Base-by-base conservation (phyloP, 441 rosid species). In the Brassica balearica region DNA sequence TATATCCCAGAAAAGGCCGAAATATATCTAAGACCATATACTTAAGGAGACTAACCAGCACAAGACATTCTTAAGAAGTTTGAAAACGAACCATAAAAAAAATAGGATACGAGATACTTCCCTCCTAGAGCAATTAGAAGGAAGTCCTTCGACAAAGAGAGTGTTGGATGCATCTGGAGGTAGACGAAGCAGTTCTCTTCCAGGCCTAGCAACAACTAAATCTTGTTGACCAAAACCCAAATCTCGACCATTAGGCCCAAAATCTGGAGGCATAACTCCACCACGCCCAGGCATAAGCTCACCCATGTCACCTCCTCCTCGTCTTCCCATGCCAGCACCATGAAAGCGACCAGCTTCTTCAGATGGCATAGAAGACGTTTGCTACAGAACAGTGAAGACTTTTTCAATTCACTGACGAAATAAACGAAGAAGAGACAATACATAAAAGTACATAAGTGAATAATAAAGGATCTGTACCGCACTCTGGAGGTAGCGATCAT, bases 21-120 rank as follows among this genome's bases (percentile, higher is more conserved):
- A 89, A 93, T 62, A 93, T 93, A 87, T 93, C 97, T 93, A 77
- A 15, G 64, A 70, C 68, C 69, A 43, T 46, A 41, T 19, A 46
- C 72, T 85, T 73, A 89, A 80, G 89, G 86, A 82, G 65, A 63
- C 9, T 56, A 34, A 73, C 72, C 76, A 78, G 46, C 29, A 61
- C 11, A 73, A 69, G 68, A 51, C 20, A 22, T 20, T 48, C 69
- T 59, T 48, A 73, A 7, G 59, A n/a, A 8, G 8, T 53, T 23
- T 48, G 46, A 36, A 78, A 64, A 34, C 56, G 62, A 77, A 12
- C 22, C 69, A 56, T 65, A 3, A 75, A 25, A 34, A 6, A 51
- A 79, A 23, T 65, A 91, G 96, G 97, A 93, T 91, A 93, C 95
- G 92, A n/a, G 95, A 93, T 70, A 93, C 93, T 86, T 88, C 93